Evolutionary conservation across 805 yeast species (phyloP).

Genomic region (Kurtzmaniella cleridarum): DNA sequence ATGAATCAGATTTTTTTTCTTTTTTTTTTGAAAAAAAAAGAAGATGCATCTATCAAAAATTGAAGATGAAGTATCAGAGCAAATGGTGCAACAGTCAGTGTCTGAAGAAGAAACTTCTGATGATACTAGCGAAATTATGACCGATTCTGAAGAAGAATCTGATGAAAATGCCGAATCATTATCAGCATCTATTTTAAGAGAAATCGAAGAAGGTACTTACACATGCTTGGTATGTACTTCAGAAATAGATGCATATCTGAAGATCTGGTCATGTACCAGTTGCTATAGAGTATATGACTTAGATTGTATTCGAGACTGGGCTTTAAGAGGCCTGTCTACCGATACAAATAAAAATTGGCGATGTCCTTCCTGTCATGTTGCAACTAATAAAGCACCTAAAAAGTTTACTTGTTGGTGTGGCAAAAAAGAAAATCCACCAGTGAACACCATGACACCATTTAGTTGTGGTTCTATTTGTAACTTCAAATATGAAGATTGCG

Average conservation of each 20-base stretch:
- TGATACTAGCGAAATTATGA: background rate
- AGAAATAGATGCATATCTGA: slow-evolving; percentile 60
- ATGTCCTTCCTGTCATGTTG: slow-evolving; percentile 76
- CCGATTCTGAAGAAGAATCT: slow-evolving; percentile 10
- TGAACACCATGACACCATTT: slow-evolving; percentile 62
- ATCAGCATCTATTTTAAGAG: slow-evolving; percentile 44
- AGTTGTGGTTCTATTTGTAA: slow-evolving; percentile 86
- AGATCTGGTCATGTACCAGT: slow-evolving; percentile 71
- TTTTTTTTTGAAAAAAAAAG: too few species aligned
- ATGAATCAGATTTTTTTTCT: too few species aligned
- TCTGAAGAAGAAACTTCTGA: background rate
- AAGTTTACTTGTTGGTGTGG: slow-evolving; percentile 87
- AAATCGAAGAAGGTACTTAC: slow-evolving; percentile 64
- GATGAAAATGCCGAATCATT: slow-evolving; percentile 27
- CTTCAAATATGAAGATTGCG: slow-evolving; percentile 48
- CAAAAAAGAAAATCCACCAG: slow-evolving; percentile 59
- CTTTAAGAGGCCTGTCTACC: slow-evolving; percentile 65
- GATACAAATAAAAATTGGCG: slow-evolving; percentile 63
- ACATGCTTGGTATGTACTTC: slow-evolving; percentile 86
- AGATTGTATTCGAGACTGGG: slow-evolving; percentile 85
- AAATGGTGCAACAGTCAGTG: background rate
- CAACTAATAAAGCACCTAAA: slow-evolving; percentile 44
- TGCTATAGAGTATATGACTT: slow-evolving; percentile 85
- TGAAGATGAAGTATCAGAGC: too few species aligned
- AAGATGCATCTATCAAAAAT: too few species aligned